A percentile compares a stretch with the other conserved stretches of the same genome.
Conservation (phyloP, 2,329 filamentous ascomycete species). For the Nannizziopsis arthrosporioides region DNA sequence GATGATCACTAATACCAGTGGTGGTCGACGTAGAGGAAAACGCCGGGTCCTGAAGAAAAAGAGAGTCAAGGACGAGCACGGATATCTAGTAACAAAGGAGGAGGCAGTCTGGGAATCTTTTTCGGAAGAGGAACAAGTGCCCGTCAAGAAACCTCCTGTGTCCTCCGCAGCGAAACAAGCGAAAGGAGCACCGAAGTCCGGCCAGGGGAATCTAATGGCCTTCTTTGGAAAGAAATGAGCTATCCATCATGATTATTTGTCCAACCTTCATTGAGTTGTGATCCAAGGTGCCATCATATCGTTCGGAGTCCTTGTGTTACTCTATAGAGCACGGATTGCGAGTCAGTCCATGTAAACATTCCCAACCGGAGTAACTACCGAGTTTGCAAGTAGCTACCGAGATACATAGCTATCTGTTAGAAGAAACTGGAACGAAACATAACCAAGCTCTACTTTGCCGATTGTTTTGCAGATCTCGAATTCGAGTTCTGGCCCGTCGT, state of each 20-base stretch:
- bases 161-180: conserved; percentile 43
- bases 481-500: too few relatives aligned
- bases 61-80: conserved; percentile 75
- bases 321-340: too few relatives aligned
- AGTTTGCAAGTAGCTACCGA: too few relatives aligned
- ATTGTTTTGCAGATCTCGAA: too few relatives aligned
- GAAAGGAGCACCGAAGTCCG: conserved; percentile 46
- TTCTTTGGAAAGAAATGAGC: conserved; percentile 69
- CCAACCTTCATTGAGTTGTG: too few relatives aligned
- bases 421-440: too few relatives aligned
- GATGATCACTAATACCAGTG: conserved; percentile 17
- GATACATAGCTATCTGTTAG: too few relatives aligned
- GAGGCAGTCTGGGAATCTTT: conserved; percentile 83
- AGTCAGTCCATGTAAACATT: too few relatives aligned
- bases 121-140: conserved; percentile 68
- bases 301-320: too few relatives aligned
- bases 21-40: conserved; percentile 61
- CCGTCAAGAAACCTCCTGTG: conserved; percentile 35
- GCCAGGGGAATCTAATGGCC: conserved; percentile 69
- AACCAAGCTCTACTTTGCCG: too few relatives aligned
- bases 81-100: conserved; percentile 81
- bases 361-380: too few relatives aligned
- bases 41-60: conserved; percentile 79
- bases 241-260: neutral
- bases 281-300: too few relatives aligned